These are phyloP conservation scores for Epichloe brachyelytri DNA, from an alignment of 2,329 filamentous ascomycete genomes.

Conservation along the genomic window DNA sequence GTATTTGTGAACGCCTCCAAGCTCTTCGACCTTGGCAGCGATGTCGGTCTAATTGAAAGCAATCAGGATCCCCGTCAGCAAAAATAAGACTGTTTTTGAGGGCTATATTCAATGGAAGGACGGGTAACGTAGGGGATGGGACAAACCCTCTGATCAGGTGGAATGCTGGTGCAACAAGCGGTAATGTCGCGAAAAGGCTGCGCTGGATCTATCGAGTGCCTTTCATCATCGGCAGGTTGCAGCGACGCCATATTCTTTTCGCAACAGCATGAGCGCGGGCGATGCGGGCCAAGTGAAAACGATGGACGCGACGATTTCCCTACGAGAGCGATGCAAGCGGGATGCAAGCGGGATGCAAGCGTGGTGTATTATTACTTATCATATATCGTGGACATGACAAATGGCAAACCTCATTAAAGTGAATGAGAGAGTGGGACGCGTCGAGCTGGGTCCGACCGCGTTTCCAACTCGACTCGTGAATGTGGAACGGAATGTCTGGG, in stretches of 20 bases:
- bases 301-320: background rate
- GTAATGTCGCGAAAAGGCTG: slow-evolving; percentile 58
- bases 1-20: slow-evolving; percentile 78
- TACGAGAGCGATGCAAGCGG: background rate
- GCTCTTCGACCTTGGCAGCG: slow-evolving; percentile 54
- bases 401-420: background rate
- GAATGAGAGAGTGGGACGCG: background rate
- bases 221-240: slow-evolving; percentile 13
- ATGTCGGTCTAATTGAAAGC: slow-evolving; percentile 36
- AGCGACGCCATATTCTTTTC: slow-evolving; percentile 16
- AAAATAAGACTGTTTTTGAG: background rate
- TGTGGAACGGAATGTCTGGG: too few species aligned
- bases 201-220: slow-evolving; percentile 37
- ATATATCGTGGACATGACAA: background rate
- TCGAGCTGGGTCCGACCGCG: background rate
- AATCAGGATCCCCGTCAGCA: slow-evolving; percentile 1
- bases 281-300: background rate
- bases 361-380: too few species aligned
- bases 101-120: background rate
- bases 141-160: slow-evolving; percentile 62
- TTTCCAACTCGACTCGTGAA: background rate
- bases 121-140: background rate
- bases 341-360: background rate
- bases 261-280: slow-evolving; percentile 1
- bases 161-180: slow-evolving; percentile 78